phyloP scores from a whole-genome alignment of 768 basidiomycete genomes.

The Pleurotus citrinopileatus region DNA sequence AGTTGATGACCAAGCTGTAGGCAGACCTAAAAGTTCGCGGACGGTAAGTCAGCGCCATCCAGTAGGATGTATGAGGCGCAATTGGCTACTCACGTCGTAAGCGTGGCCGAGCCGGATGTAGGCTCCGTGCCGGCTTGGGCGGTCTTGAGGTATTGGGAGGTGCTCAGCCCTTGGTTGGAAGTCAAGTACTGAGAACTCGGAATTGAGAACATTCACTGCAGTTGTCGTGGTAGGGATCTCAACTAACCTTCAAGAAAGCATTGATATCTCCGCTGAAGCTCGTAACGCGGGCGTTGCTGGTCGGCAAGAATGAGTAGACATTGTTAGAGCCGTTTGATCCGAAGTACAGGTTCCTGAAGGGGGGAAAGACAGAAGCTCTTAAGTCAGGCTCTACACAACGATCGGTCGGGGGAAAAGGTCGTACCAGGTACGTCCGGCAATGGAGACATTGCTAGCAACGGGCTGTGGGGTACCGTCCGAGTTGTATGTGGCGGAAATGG shows the following conservation, averaged over 20 bases:
- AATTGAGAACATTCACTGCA: neutral
- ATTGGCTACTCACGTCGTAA: conserved; percentile 45
- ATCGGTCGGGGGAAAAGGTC: conserved; percentile 5
- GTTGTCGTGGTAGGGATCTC: neutral
- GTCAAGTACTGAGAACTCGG: conserved; percentile 45
- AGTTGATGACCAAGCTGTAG: conserved; percentile 46
- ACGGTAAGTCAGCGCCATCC: too few species aligned
- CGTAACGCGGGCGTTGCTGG: conserved; percentile 30
- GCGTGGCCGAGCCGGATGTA: conserved; percentile 51
- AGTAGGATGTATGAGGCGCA: neutral
- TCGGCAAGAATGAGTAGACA: conserved; percentile 49
- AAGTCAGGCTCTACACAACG: neutral
- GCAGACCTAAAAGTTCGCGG: conserved; percentile 31
- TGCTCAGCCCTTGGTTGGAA: conserved; percentile 36
- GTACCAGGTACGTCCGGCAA: conserved; percentile 53
- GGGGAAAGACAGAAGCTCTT: neutral
- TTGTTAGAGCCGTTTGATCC: conserved; percentile 53
- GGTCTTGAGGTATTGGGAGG: conserved; percentile 55
- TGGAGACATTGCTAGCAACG: conserved; percentile 36
- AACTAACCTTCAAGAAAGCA: conserved; percentile 43
- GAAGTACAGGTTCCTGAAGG: conserved; percentile 49
- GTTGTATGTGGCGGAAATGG: conserved; percentile 50
- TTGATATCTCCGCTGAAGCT: conserved; percentile 55
- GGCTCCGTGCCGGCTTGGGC: conserved; percentile 65
- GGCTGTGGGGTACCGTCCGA: conserved; percentile 44